Conservation (phyloP, 73 alveolate species). For the Paramecium sonneborni region DNA sequence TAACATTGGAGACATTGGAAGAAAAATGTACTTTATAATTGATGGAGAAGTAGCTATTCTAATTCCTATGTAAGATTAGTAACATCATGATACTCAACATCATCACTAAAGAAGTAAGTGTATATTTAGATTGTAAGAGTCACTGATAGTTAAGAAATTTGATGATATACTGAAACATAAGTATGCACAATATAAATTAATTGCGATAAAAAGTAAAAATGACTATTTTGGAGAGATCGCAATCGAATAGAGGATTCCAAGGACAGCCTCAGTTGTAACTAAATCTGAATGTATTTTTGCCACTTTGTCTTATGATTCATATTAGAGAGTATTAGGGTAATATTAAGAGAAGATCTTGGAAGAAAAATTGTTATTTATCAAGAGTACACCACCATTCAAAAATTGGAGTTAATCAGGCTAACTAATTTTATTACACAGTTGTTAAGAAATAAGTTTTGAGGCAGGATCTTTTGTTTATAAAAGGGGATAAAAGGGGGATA, state of each 20-base stretch:
- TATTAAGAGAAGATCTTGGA: not conserved
- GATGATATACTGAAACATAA: constrained; percentile 8
- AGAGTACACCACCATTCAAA: not conserved
- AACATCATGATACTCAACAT: not conserved
- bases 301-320: not conserved
- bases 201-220: not conserved
- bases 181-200: not conserved
- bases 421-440: not conserved
- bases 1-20: constrained; percentile 6
- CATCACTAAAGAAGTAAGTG: not conserved
- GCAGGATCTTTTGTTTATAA: not conserved
- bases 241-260: constrained; percentile 26
- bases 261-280: constrained; percentile 34
- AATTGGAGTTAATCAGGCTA: not conserved
- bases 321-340: not conserved
- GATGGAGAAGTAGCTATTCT: constrained; percentile 42
- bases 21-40: constrained; percentile 34
- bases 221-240: constrained; percentile 38
- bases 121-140: not conserved
- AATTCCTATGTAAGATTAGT: not conserved
- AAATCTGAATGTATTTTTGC: constrained; percentile 10
- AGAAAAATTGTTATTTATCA: not conserved
- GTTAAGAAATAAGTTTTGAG: constrained; percentile 11
- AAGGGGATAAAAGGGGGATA: not conserved
- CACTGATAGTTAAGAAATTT: not conserved